These are phyloP conservation scores for Macrocystidia cucumis DNA, from an alignment of 1,284 basidiomycete species.

Conservation along the genomic window DNA sequence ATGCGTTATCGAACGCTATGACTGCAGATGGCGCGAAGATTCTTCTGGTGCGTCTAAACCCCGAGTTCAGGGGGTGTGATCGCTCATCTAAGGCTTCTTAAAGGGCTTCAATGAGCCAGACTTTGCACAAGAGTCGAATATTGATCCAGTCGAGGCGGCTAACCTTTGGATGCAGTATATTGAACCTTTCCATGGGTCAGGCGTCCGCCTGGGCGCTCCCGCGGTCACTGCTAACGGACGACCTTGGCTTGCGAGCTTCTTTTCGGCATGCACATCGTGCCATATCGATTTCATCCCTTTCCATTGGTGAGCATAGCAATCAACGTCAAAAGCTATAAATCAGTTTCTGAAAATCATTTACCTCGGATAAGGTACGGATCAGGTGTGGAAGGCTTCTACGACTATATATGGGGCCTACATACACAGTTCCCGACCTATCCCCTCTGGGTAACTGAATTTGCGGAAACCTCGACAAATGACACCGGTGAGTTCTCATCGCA, in stretches of 20 bases:
- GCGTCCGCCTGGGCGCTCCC: conserved; percentile 54
- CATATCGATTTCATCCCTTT: conserved; percentile 37
- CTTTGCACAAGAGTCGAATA: conserved; percentile 52
- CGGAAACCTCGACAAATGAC: conserved; percentile 31
- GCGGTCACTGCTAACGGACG: conserved; percentile 56
- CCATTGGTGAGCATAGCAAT: conserved; percentile 22
- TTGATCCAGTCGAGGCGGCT: conserved; percentile 44
- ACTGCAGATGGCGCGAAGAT: conserved; percentile 29
- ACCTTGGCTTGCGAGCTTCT: conserved; percentile 49
- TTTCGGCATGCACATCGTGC: conserved; percentile 43
- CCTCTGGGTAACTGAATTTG: conserved; percentile 60
- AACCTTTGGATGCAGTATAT: conserved; percentile 57
- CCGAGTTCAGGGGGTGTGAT: neutral
- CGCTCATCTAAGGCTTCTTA: conserved; percentile 3
- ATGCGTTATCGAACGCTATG: conserved; percentile 28
- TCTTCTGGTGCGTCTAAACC: conserved; percentile 26
- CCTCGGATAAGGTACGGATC: conserved; percentile 39
- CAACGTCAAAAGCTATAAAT: neutral
- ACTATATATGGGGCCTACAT: conserved; percentile 42
- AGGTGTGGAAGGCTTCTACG: conserved; percentile 38
- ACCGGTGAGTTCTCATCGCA: conserved; percentile 19
- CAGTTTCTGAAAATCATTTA: conserved; percentile 1
- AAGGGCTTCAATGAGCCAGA: conserved; percentile 55
- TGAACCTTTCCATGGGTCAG: conserved; percentile 43
- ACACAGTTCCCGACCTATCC: conserved; percentile 33